A percentile compares a stretch with the other conserved stretches of the same genome.
Conservation (phyloP, 139 green algal species). For the Picochlorum sp. region DNA sequence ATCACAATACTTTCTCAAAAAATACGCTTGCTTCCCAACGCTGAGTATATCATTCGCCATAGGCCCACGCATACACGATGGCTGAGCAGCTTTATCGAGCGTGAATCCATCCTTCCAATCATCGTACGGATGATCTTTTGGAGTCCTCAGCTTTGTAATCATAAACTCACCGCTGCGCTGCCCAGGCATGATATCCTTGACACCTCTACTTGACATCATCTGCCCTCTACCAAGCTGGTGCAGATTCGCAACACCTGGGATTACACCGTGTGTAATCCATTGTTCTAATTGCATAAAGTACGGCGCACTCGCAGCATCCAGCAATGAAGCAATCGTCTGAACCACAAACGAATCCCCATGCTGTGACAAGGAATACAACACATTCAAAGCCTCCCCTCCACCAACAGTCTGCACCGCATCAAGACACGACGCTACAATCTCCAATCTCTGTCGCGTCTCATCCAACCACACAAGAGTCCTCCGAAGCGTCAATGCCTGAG, state of each 20-base stretch:
- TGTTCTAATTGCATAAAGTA: constrained; percentile 69
- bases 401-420: constrained; percentile 34
- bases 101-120: constrained; percentile 56
- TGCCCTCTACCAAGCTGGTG: not conserved
- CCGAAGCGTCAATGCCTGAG: constrained; percentile 55
- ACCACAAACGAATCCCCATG: constrained; percentile 70
- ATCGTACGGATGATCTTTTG: constrained; percentile 21
- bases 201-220: constrained; percentile 25
- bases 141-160: not conserved
- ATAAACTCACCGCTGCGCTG: constrained; percentile 6
- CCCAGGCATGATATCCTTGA: constrained; percentile 8
- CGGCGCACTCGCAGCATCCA: constrained; percentile 65
- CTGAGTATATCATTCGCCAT: constrained; percentile 70
- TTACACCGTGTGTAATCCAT: constrained; percentile 79
- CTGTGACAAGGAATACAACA: constrained; percentile 53
- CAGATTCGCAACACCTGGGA: constrained; percentile 28
- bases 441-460: constrained; percentile 68
- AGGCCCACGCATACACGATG: constrained; percentile 39
- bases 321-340: constrained; percentile 39
- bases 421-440: constrained; percentile 62
- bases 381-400: constrained; percentile 59
- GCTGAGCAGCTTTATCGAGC: constrained; percentile 46
- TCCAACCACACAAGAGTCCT: constrained; percentile 76
- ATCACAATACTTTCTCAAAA: constrained; percentile 70
- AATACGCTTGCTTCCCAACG: constrained; percentile 86